These are phyloP conservation scores for Babesia ovata DNA, from an alignment of 169 alveolate genomes.

Conservation along the genomic window DNA sequence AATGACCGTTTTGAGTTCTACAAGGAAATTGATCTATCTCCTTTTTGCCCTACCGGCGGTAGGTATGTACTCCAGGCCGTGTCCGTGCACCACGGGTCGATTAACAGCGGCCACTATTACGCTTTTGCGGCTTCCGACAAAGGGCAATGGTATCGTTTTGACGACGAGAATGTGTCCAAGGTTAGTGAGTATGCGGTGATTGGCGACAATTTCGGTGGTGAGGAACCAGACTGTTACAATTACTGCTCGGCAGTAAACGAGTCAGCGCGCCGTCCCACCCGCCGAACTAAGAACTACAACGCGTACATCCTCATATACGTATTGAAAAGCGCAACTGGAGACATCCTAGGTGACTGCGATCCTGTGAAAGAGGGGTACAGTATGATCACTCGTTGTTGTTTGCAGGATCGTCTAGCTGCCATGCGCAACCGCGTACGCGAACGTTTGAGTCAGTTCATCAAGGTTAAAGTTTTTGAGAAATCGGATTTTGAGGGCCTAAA, in stretches of 20 bases:
- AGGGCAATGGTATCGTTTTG: constrained; percentile 89
- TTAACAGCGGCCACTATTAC: constrained; percentile 94
- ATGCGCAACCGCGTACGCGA: constrained; percentile 72
- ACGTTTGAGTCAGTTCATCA: constrained; percentile 71
- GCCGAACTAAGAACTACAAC: constrained; percentile 80
- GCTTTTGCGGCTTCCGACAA: constrained; percentile 86
- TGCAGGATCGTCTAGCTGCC: constrained; percentile 70
- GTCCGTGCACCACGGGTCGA: constrained; percentile 94
- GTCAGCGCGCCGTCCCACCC: constrained; percentile 33
- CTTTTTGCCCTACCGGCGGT: constrained; percentile 74
- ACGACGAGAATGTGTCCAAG: constrained; percentile 89
- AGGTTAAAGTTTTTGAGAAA: constrained; percentile 69
- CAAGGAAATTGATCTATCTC: constrained; percentile 85
- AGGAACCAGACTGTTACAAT: constrained; percentile 82
- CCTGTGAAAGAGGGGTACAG: constrained; percentile 79
- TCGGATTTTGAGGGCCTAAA: constrained; percentile 64
- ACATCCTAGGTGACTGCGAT: constrained; percentile 82
- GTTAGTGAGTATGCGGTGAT: constrained; percentile 87
- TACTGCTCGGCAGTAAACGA: constrained; percentile 67
- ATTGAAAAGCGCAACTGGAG: constrained; percentile 82
- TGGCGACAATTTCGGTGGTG: constrained; percentile 88
- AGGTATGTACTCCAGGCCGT: constrained; percentile 90
- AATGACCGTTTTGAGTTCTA: constrained; percentile 90
- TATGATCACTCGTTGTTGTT: constrained; percentile 72
- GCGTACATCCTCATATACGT: constrained; percentile 94